A percentile compares a stretch with the other conserved stretches of the same genome.
Conservation (phyloP, 1,139 yeast species). For the Hanseniaspora uvarum region DNA sequence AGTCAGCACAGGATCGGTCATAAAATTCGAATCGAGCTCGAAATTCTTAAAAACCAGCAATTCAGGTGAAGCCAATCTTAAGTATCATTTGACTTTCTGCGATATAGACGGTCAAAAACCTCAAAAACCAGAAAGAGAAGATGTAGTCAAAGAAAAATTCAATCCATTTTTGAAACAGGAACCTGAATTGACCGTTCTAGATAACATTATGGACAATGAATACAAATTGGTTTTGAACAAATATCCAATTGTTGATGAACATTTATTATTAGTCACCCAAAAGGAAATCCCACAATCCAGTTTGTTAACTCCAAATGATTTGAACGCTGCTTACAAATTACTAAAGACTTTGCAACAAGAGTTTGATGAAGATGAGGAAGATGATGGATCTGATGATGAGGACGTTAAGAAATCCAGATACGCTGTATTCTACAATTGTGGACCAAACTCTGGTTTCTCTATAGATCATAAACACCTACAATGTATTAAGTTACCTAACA, state of each 20-base stretch:
- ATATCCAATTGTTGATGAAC: slow-evolving; percentile 72
- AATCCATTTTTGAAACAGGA: slow-evolving; percentile 81
- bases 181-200: slow-evolving; percentile 56
- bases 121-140: slow-evolving; percentile 30
- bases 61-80: slow-evolving; percentile 19
- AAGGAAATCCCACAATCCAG: slow-evolving; percentile 60
- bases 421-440: slow-evolving; percentile 82
- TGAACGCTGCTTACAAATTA: slow-evolving; percentile 47
- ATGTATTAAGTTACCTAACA: slow-evolving; percentile 58
- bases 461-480: slow-evolving; percentile 90
- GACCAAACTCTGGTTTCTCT: slow-evolving; percentile 81
- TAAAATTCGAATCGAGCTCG: slow-evolving; percentile 31
- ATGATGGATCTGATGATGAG: slow-evolving; percentile 26
- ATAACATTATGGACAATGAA: slow-evolving; percentile 38
- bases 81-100: slow-evolving; percentile 33
- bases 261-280: slow-evolving; percentile 66
- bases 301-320: slow-evolving; percentile 59
- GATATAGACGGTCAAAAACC: slow-evolving; percentile 39
- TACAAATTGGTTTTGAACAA: slow-evolving; percentile 69
- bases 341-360: slow-evolving; percentile 32
- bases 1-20: slow-evolving; percentile 29
- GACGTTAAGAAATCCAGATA: slow-evolving; percentile 33
- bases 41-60: slow-evolving; percentile 25
- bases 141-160: slow-evolving; percentile 16
- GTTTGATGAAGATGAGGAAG: slow-evolving; percentile 24